These are phyloP conservation scores for Pseudogymnoascus destructans DNA, from an alignment of 2,329 filamentous ascomycete species.

Conservation along the genomic window DNA sequence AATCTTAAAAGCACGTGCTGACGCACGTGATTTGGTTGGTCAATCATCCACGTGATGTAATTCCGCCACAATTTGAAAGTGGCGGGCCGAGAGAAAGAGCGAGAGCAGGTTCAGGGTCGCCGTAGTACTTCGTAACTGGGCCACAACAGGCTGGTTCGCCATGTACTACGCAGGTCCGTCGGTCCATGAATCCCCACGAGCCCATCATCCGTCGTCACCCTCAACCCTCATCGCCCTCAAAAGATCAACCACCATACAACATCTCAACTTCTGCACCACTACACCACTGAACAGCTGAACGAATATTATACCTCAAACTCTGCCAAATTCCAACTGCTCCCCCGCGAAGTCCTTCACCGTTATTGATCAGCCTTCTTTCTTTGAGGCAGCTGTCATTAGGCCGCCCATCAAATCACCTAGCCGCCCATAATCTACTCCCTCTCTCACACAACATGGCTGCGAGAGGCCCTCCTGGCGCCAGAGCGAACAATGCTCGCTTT, in stretches of 20 bases:
- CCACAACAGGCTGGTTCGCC: background rate
- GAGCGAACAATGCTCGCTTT: slow-evolving; percentile 67
- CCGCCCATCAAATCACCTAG: background rate
- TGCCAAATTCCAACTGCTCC: background rate
- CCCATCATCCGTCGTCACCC: slow-evolving; percentile 4
- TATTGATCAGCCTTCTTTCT: background rate
- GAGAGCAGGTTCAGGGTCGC: background rate
- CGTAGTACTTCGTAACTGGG: background rate
- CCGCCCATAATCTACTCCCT: background rate
- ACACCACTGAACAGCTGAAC: background rate
- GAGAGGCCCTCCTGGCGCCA: slow-evolving; percentile 53
- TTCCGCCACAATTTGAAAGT: background rate
- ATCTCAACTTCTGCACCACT: slow-evolving; percentile 3
- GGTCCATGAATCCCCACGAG: slow-evolving; percentile 1
- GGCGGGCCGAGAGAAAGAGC: slow-evolving; percentile 1
- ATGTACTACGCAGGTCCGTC: background rate
- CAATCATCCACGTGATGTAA: background rate
- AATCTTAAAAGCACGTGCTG: background rate
- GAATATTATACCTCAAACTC: background rate
- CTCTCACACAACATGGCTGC: slow-evolving; percentile 53
- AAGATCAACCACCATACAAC: slow-evolving; percentile 1
- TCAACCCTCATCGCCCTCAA: background rate
- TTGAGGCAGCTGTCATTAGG: background rate
- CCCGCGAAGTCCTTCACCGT: background rate
- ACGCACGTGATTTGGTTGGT: background rate